Base-by-base conservation (phyloP, 768 basidiomycete species). In the Lyophyllum decastes region DNA sequence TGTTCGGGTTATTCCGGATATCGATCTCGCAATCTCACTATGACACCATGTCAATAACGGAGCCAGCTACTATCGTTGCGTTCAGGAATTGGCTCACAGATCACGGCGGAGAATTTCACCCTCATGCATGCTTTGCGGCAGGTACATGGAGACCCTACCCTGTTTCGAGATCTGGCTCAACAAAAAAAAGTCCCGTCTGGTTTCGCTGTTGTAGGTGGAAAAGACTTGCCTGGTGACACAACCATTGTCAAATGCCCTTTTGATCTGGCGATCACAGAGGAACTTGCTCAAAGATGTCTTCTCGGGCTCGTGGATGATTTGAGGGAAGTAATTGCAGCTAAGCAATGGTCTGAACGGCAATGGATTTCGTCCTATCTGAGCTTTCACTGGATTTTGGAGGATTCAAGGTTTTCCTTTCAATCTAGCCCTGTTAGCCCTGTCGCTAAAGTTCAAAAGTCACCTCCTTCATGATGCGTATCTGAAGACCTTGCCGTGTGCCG, bases 191-290 rank as follows among this genome's bases (percentile, higher is more conserved):
- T 68, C 41, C 66, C 71, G 10, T 75, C 70, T 55, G 89, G 89
- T 26, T 74, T 75, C 54, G 74, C 75, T 19, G 73, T 88, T 34
- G 62, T 84, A 52, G 84, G 91, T 5, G 69, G 65, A 2, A 68
- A 77, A 33, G 69, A 72, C n/a, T 62, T 90, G 43, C 72, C 76
- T 22, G 64, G 71, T 6, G 84, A 90, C 62, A 72, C 78, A 9
- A 77, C 73, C 12, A 76, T 90, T 49, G 85, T 88, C 17, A 81
- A 84, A 0, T 90, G 87, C 61, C 90, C 92, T 0, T 84, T 90
- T 63, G 70, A 76, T 1, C 76, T 92, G 19, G 79, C 82, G 27
- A 80, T 93, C 59, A 89, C 89, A 0, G 77, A 79, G n/a, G 70
- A 79, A 27, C 41, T 76, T 0, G 77, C 87, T 2, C 67, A 69